These are phyloP conservation scores for Backusella macrospora DNA, from an alignment of 192 early-diverging fungal genomes.

Conservation along the genomic window DNA sequence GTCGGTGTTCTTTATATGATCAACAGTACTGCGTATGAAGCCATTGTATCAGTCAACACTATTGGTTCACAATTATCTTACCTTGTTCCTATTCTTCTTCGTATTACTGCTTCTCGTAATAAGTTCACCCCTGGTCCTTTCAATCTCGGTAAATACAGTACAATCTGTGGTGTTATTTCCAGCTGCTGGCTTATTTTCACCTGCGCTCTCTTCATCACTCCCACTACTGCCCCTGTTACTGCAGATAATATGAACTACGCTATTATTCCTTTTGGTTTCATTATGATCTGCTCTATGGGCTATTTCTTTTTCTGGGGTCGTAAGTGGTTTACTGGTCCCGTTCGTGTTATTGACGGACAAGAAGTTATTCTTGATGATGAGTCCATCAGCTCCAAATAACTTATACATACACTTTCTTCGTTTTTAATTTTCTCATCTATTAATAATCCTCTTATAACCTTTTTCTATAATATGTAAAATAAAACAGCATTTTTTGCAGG, in stretches of 20 bases:
- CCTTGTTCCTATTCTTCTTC: slow-evolving; percentile 52
- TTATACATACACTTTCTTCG: not conserved
- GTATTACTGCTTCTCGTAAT: slow-evolving; percentile 47
- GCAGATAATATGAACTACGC: slow-evolving; percentile 56
- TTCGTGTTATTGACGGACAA: slow-evolving; percentile 35
- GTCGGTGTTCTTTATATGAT: slow-evolving; percentile 54
- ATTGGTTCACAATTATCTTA: slow-evolving; percentile 57
- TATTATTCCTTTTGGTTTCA: slow-evolving; percentile 46
- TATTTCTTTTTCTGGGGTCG: slow-evolving; percentile 56
- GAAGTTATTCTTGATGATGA: slow-evolving; percentile 37
- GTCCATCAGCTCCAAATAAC: slow-evolving; percentile 2
- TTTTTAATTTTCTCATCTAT: too few species aligned
- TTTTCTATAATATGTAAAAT: too few species aligned
- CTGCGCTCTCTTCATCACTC: slow-evolving; percentile 42
- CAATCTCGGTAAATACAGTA: slow-evolving; percentile 45
- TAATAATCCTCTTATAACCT: too few species aligned
- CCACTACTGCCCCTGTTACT: slow-evolving; percentile 45
- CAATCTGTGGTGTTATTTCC: slow-evolving; percentile 43
- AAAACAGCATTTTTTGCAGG: too few species aligned
- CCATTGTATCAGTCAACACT: slow-evolving; percentile 61
- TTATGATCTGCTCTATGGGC: slow-evolving; percentile 46
- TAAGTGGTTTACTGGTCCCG: slow-evolving; percentile 54
- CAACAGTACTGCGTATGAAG: slow-evolving; percentile 49
- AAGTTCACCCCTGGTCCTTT: slow-evolving; percentile 53
- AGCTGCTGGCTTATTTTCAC: slow-evolving; percentile 50